Percentiles rank a stretch among this genome's conserved stretches.
Evolutionary conservation across 805 yeast genomes (phyloP).

Genomic region (Saturnispora diversa): DNA sequence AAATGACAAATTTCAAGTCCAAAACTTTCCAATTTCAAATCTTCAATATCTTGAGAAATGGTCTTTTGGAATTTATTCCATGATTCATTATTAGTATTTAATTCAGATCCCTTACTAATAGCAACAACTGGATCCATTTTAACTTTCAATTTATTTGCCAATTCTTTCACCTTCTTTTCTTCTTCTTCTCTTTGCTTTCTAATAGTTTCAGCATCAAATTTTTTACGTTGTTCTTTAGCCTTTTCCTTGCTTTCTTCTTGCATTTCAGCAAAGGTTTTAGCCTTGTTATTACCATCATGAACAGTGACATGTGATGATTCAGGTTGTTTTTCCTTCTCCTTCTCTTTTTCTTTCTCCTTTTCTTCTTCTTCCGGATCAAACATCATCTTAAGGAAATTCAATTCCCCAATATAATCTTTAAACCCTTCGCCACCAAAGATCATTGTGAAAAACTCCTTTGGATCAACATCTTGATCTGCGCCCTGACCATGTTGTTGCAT

Average conservation of each 20-base stretch:
- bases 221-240: conserved; percentile 12
- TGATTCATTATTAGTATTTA: conserved; percentile 33
- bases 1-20: conserved; percentile 77
- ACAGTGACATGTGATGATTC: conserved; percentile 8
- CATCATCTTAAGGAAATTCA: conserved; percentile 69
- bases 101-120: conserved; percentile 31
- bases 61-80: conserved; percentile 51
- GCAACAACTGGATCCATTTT: conserved; percentile 34
- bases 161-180: conserved; percentile 44
- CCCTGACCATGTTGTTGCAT: conserved; percentile 36
- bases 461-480: conserved; percentile 58
- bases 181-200: conserved; percentile 29
- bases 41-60: conserved; percentile 74
- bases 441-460: conserved; percentile 59
- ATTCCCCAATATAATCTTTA: conserved; percentile 79
- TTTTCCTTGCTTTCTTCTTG: conserved; percentile 13
- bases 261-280: conserved; percentile 11
- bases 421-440: conserved; percentile 90
- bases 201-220: conserved; percentile 23
- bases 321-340: conserved; percentile 3
- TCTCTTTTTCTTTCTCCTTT: conserved; percentile 29
- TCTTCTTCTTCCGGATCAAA: conserved; percentile 36
- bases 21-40: conserved; percentile 72
- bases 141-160: conserved; percentile 46
- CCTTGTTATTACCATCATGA: conserved; percentile 7